phyloP scores from a whole-genome alignment of 345 rosid species.

The Hibiscus trionum region DNA sequence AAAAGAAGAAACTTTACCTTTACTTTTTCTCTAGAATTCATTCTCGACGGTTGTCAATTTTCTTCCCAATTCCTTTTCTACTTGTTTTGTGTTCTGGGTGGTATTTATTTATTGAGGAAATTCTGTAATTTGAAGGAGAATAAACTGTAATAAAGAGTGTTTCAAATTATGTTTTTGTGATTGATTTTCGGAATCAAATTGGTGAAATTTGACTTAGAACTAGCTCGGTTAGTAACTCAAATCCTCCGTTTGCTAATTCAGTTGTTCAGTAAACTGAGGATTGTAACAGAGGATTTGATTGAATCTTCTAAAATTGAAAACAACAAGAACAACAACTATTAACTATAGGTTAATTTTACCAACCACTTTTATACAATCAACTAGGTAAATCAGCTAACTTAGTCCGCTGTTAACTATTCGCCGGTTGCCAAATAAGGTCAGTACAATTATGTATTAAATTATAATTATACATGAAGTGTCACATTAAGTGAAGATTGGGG shows the following conservation, averaged over 20 bases:
- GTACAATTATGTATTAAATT: neutral
- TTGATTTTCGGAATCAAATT: neutral
- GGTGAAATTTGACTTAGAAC: neutral
- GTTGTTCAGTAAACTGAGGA: no score
- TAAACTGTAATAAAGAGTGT: neutral
- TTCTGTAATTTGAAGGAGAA: neutral
- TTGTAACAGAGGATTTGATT: no score
- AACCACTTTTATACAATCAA: no score
- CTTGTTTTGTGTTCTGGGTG: neutral
- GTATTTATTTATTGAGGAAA: slow-evolving; percentile 4
- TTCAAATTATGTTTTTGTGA: neutral
- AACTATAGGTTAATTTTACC: no score
- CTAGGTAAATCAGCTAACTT: no score
- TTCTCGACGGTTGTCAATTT: neutral
- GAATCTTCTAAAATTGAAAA: no score
- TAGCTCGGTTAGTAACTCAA: neutral
- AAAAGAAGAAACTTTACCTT: neutral
- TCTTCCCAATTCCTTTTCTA: neutral
- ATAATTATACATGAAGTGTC: neutral
- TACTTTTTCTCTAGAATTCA: neutral
- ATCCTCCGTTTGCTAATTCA: no score
- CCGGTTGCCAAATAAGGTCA: no score
- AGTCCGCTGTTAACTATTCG: no score
- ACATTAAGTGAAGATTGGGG: neutral
- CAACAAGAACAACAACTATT: no score